These are phyloP conservation scores for Ashbya aceris DNA, from an alignment of 1,139 yeast genomes.

Conservation along the genomic window DNA sequence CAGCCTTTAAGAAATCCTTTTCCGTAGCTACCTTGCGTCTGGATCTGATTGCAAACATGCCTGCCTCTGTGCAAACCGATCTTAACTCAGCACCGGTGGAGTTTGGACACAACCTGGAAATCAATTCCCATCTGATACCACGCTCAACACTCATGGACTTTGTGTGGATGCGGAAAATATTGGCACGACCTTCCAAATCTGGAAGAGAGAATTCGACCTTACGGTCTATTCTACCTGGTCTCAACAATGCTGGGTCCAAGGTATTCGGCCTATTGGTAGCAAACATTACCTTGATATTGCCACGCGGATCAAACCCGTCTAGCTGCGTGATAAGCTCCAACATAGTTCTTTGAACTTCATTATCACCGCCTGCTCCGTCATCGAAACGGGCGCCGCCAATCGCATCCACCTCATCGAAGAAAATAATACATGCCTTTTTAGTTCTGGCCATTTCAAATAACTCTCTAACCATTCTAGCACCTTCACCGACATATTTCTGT, in stretches of 20 bases:
- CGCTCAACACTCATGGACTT: conserved; percentile 96
- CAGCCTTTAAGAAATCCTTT: conserved; percentile 94
- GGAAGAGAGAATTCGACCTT: conserved; percentile 95
- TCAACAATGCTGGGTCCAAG: conserved; percentile 90
- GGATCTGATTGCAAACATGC: conserved; percentile 98
- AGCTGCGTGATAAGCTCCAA: conserved; percentile 92
- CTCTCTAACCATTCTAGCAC: conserved; percentile 98
- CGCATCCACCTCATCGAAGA: conserved; percentile 94
- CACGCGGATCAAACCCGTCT: conserved; percentile 97
- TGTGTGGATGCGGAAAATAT: conserved; percentile 92
- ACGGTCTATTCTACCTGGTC: conserved; percentile 98
- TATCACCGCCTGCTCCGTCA: conserved; percentile 99
- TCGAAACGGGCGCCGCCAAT: conserved; percentile 98
- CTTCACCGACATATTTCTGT: conserved; percentile 97
- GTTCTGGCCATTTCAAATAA: conserved; percentile 98
- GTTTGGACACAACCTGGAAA: conserved; percentile 93
- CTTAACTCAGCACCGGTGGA: conserved; percentile 97
- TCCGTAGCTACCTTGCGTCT: conserved; percentile 97
- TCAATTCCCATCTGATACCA: conserved; percentile 96
- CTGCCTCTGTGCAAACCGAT: conserved; percentile 95
- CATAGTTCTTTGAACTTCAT: conserved; percentile 98
- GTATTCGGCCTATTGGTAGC: conserved; percentile 98
- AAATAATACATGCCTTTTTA: conserved; percentile 89
- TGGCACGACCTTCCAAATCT: conserved; percentile 94
- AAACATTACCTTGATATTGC: conserved; percentile 97